Evolutionary conservation across 805 yeast species (phyloP), one percentile per base, ranked within the genome.

Genomic region (Starmerella ratchasimensis): DNA sequence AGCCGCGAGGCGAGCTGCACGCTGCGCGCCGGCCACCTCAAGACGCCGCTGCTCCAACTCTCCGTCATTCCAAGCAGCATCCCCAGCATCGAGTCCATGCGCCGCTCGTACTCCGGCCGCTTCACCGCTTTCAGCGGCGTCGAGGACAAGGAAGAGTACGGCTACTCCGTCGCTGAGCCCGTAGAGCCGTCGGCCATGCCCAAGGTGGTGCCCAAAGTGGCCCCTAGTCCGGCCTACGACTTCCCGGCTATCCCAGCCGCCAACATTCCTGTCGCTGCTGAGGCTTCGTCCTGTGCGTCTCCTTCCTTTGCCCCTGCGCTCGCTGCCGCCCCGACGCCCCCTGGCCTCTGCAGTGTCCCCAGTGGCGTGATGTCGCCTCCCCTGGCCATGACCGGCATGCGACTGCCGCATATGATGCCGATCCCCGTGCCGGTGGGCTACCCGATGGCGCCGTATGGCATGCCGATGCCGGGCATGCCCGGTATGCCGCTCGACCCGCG

Each of bases 101-200:
- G 49, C 9, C 18, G 24, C 11, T 27, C 31, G 16, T 45, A 45
- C 23, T 17, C 24, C 11, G 49, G 49, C 20, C 16, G 24, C 10
- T 41, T 32, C 39, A 28, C 49, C 2, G 49, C 42, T 2, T 45
- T 25, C 21, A 29, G 26, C 23, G n/a, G 11, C 3, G 13, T 19
- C 6, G 37, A 36, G n/a, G 38, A 35, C 18, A 17, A n/a, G 13
- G 35, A 28, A 13, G 23, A 25, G 13, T 41, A 41, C 26, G 37
- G 45, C 21, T 41, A 41, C 32, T 37, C 45, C 7, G 34, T 38
- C 3, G 32, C 39, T 8, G 45, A 38, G 30, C 42, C 42, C 6
- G 10, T 1, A 4, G 45, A 41, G 37, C 42, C 42, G 13, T 11
- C 13, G 9, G 14, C 18, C 1, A 11, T 5, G 14, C 28, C 8